Evolutionary conservation across 2,329 filamentous ascomycete genomes (phyloP).

Genomic region (Orbilia quercus): DNA sequence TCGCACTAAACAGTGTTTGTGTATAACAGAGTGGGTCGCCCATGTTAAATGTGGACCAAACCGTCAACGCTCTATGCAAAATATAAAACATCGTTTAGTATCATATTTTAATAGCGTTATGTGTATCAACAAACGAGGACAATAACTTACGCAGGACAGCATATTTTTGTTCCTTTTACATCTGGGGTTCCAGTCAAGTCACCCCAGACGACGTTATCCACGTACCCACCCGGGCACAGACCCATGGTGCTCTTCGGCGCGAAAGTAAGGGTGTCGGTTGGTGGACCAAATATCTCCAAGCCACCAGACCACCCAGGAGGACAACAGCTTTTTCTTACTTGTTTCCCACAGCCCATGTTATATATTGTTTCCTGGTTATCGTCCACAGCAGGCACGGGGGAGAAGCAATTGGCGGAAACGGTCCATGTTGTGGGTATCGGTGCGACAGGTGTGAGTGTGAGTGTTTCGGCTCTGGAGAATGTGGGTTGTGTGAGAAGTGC

Average conservation of each 20-base stretch:
- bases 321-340: constrained; percentile 34
- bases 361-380: constrained; percentile 30
- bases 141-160: constrained; percentile 48
- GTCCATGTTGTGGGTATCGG: constrained; percentile 43
- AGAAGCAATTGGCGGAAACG: constrained; percentile 25
- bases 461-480: not conserved
- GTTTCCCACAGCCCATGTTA: constrained; percentile 38
- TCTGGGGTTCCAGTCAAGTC: constrained; percentile 8
- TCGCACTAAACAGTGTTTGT: constrained; percentile 13
- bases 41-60: constrained; percentile 35
- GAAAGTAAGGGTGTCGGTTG: not conserved
- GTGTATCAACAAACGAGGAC: not conserved
- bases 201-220: constrained; percentile 23
- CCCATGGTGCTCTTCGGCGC: not conserved
- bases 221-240: constrained; percentile 39
- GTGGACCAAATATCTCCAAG: constrained; percentile 18
- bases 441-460: constrained; percentile 28
- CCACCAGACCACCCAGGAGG: constrained; percentile 19
- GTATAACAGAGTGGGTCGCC: constrained; percentile 39
- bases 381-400: constrained; percentile 5
- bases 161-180: constrained; percentile 23
- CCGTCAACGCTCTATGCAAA: constrained; percentile 15
- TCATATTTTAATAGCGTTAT: not conserved
- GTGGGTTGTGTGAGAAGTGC: not conserved
- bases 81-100: not conserved